These are phyloP conservation scores for Microbotryomycetes sp. DNA, from an alignment of 1,284 basidiomycete genomes.

Conservation along the genomic window DNA sequence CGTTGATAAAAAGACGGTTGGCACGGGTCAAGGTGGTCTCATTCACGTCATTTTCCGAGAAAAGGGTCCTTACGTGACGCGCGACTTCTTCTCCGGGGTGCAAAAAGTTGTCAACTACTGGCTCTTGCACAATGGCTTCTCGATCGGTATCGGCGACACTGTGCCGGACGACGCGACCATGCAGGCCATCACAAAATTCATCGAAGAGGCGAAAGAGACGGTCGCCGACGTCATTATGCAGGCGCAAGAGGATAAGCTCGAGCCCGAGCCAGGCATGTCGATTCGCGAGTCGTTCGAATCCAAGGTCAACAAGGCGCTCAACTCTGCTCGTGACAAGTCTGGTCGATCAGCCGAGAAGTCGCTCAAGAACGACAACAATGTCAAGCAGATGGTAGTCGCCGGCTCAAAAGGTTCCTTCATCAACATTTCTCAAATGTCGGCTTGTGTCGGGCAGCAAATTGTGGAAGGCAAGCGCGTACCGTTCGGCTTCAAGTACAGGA, in stretches of 20 bases:
- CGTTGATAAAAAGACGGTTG: slow-evolving; percentile 97
- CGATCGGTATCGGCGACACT: slow-evolving; percentile 97
- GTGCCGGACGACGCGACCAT: slow-evolving; percentile 87
- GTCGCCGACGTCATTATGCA: slow-evolving; percentile 66
- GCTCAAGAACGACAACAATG: slow-evolving; percentile 97
- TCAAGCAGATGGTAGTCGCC: slow-evolving; percentile 99
- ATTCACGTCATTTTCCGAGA: slow-evolving; percentile 97
- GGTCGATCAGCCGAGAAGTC: slow-evolving; percentile 93
- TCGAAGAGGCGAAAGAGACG: slow-evolving; percentile 69
- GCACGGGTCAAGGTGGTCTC: slow-evolving; percentile 86
- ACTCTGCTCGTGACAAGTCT: slow-evolving; percentile 89
- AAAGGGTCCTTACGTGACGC: slow-evolving; percentile 88
- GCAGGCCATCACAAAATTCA: slow-evolving; percentile 75
- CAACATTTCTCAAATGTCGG: slow-evolving; percentile 99
- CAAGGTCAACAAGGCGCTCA: slow-evolving; percentile 71
- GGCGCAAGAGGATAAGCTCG: slow-evolving; percentile 73
- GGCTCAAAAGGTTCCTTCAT: slow-evolving; percentile 80
- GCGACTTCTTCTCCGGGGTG: slow-evolving; percentile 84
- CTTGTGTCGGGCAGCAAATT: slow-evolving; percentile 96
- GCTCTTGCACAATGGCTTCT: slow-evolving; percentile 98
- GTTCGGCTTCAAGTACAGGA: slow-evolving; percentile 95
- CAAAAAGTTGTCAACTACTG: slow-evolving; percentile 97
- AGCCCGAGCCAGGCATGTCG: slow-evolving; percentile 92
- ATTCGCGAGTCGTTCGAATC: slow-evolving; percentile 98
- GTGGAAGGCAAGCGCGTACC: slow-evolving; percentile 98